phyloP scores from a whole-genome alignment of 768 basidiomycete species.

The Psilocybe azurescens region DNA sequence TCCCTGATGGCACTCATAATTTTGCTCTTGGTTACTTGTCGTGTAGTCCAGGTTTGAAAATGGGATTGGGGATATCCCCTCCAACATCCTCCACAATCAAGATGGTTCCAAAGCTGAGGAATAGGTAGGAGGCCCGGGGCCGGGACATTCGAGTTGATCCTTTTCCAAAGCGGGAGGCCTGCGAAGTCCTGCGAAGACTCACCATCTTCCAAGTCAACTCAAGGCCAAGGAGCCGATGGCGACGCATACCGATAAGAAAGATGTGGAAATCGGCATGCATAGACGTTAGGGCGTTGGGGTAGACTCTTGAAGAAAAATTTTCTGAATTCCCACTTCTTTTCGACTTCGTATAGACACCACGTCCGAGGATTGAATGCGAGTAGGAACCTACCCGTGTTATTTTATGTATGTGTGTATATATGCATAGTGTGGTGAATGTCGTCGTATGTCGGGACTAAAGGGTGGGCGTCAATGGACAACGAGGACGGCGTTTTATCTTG shows the following conservation, averaged over 20 bases:
- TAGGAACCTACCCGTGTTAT: neutral
- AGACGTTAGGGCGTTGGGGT: conserved; percentile 20
- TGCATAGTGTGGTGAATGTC: neutral
- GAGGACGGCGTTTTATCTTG: neutral
- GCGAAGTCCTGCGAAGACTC: neutral
- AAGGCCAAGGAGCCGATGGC: conserved; percentile 52
- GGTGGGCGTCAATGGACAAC: conserved; percentile 3
- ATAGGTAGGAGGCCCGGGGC: conserved; percentile 36
- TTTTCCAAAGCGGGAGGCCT: neutral
- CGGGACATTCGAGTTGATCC: conserved; percentile 31
- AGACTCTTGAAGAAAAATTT: conserved; percentile 4
- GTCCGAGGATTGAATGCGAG: neutral
- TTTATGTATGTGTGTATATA: neutral
- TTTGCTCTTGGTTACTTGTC: conserved; percentile 46
- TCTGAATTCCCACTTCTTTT: neutral
- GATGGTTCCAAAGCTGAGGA: conserved; percentile 42
- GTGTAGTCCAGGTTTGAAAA: conserved; percentile 60
- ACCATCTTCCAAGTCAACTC: conserved; percentile 48
- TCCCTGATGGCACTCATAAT: conserved; percentile 42
- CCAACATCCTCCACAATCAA: conserved; percentile 43
- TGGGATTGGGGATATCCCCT: conserved; percentile 45
- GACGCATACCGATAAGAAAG: conserved; percentile 50
- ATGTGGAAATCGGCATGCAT: conserved; percentile 30
- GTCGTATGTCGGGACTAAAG: too few relatives aligned
- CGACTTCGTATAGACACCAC: neutral